Conservation (phyloP, 75 land plant species). For the Pinus taeda region DNA sequence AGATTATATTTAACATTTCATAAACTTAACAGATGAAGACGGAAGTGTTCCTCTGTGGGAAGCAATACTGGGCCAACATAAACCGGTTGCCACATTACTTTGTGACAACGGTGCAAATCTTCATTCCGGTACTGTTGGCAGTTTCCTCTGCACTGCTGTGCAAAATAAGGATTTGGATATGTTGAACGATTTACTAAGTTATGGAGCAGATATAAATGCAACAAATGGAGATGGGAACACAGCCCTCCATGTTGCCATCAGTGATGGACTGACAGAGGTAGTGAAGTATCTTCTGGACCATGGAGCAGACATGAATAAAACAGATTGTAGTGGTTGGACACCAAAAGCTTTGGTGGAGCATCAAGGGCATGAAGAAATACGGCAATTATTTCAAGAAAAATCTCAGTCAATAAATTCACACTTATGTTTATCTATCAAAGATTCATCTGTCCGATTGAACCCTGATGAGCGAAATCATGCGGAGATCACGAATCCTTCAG, state of each 20-base stretch:
- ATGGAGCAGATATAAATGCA: conserved; percentile 63
- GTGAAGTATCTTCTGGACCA: conserved; percentile 42
- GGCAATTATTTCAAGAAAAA: conserved; percentile 9
- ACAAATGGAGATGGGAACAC: conserved; percentile 49
- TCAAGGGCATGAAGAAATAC: conserved; percentile 31
- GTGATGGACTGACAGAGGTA: conserved; percentile 32
- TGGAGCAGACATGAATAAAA: conserved; percentile 37
- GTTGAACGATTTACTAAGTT: conserved; percentile 46
- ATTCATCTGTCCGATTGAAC: too few relatives aligned
- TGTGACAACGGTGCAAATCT: conserved; percentile 61
- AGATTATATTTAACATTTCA: not conserved
- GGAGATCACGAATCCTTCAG: not conserved
- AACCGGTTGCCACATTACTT: conserved; percentile 35
- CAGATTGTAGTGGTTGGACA: conserved; percentile 27
- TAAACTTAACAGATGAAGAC: conserved; percentile 58
- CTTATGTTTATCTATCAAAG: not conserved
- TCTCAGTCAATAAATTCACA: not conserved
- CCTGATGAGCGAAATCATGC: not conserved
- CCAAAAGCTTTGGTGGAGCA: conserved; percentile 26
- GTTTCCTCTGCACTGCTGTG: conserved; percentile 58
- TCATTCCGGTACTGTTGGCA: conserved; percentile 39
- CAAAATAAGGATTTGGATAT: conserved; percentile 44
- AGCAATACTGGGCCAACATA: conserved; percentile 53
- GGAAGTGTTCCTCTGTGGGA: conserved; percentile 82
- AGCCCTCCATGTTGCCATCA: conserved; percentile 69